Evolutionary conservation across 2,329 filamentous ascomycete species (phyloP).

Genomic region (Penicillium olsonii): DNA sequence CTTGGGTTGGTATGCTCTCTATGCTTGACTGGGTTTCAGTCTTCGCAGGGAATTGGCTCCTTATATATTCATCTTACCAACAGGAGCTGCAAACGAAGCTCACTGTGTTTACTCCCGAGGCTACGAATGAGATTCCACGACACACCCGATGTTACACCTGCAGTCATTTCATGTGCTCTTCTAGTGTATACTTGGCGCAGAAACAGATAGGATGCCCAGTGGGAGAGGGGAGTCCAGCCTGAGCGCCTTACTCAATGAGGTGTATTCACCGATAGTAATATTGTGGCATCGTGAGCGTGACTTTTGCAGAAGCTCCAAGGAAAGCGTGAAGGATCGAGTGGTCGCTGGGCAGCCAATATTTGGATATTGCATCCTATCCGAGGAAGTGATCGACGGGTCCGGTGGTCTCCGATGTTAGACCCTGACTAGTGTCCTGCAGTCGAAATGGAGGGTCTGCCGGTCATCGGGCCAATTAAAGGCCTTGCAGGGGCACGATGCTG

Average conservation of each 20-base stretch:
- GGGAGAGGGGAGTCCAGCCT: not conserved
- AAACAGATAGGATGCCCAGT: not conserved
- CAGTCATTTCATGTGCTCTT: not conserved
- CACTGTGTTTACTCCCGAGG: no score
- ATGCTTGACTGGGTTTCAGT: not conserved
- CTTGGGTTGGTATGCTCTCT: not conserved
- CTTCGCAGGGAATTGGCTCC: not conserved
- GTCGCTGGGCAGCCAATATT: constrained; percentile 4
- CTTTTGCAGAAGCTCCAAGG: no score
- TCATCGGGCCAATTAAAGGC: constrained; percentile 19
- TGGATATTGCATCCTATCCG: constrained; percentile 1
- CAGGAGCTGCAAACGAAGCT: not conserved
- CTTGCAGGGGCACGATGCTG: constrained; percentile 15
- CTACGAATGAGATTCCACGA: not conserved
- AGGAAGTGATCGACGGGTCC: constrained; percentile 15
- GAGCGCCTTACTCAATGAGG: constrained; percentile 13
- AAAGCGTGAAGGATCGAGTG: constrained; percentile 21
- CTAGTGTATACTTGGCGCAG: constrained; percentile 3
- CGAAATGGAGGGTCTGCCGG: not conserved
- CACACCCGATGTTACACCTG: constrained; percentile 19
- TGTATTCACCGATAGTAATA: constrained; percentile 17
- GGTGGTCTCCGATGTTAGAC: constrained; percentile 1
- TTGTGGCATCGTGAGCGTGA: not conserved
- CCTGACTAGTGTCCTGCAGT: not conserved
- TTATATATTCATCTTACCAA: not conserved